Base-by-base conservation (phyloP, 1,284 basidiomycete genomes). In the Farysia itapuensis region DNA sequence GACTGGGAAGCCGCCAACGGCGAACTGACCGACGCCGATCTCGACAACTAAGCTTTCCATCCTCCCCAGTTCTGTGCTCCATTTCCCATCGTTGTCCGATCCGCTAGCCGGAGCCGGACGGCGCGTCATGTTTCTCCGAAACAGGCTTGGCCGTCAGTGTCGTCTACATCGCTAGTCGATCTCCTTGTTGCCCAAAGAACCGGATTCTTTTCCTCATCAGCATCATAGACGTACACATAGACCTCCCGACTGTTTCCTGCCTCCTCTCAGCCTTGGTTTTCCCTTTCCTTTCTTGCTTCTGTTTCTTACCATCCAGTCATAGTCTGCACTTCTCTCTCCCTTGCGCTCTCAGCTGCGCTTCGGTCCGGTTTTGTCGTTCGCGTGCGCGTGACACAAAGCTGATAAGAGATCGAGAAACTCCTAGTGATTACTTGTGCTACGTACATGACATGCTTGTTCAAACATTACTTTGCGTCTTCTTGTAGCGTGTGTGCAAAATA, bases 1-100 rank as follows among this genome's bases (percentile, higher is more conserved):
- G 46, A 31, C 9, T 58, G 33, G 43, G 60, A 58, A 49, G 43
- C 44, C 34, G 28, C 48, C 43, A 7, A 39, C 35, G 59, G 59
- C 9, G n/a, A 26, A 16, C 42, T 63, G 35, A 24, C 30, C 28
- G 52, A 63, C 21, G 47, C 49, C 34, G 57, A 60, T 19, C 39
- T 43, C n/a, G 58, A 56, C 41, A 43, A 61, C 18, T 35, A 35
- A 11, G 8, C 18, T 19, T 33, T 33, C 8, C 31, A 9, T 33
- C 18, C 11, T 33, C 31, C 18, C 31, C 18, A 9, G 26, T 28
- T 28, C 26, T n/a, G 9, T 9, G 18, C 16, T 19, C 31, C 8
- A 9, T 18, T 33, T 16, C 16, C 18, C 16, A 33, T 33, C 31
- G 31, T 18, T 15, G 34, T 35, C 34, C 34, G 34, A 35, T 35